Conservation (phyloP, 306 rosid genomes). For the Rubus parviflorus region DNA sequence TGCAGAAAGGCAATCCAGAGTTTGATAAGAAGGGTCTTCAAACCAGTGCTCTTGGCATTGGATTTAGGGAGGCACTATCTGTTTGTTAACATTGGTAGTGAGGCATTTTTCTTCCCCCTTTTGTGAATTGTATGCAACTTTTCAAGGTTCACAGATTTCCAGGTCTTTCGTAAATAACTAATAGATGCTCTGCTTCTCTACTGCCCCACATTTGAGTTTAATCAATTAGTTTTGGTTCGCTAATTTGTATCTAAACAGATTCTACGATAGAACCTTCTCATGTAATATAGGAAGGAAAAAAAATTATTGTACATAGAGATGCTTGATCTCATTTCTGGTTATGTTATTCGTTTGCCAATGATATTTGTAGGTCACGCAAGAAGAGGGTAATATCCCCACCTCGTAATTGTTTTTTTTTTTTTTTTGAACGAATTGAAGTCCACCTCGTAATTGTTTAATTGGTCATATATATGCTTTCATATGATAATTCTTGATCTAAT, state of each 20-base stretch:
- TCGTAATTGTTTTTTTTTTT: no score
- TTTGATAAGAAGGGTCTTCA: constrained; percentile 51
- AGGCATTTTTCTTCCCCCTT: neutral
- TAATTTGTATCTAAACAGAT: constrained; percentile 9
- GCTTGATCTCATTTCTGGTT: neutral
- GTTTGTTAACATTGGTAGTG: constrained; percentile 49
- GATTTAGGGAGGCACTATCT: constrained; percentile 66
- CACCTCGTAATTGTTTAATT: no score
- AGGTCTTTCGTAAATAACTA: constrained; percentile 2
- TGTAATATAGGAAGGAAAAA: neutral
- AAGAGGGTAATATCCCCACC: neutral
- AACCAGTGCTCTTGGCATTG: constrained; percentile 56
- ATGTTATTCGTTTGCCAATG: neutral
- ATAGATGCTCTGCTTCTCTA: neutral
- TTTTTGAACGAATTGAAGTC: no score
- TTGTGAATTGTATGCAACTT: constrained; percentile 6
- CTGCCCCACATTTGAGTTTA: neutral
- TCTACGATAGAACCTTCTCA: neutral
- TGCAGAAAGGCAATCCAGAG: constrained; percentile 71
- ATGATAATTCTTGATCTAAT: no score
- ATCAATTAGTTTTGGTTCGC: constrained; percentile 1
- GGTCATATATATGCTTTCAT: no score
- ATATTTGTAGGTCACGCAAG: neutral
- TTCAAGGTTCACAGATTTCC: neutral
- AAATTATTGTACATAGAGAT: neutral